Evolutionary conservation across 2,329 filamentous ascomycete species (phyloP), one percentile per base, ranked within the genome.

Genomic region (Ophiobolus disseminans): DNA sequence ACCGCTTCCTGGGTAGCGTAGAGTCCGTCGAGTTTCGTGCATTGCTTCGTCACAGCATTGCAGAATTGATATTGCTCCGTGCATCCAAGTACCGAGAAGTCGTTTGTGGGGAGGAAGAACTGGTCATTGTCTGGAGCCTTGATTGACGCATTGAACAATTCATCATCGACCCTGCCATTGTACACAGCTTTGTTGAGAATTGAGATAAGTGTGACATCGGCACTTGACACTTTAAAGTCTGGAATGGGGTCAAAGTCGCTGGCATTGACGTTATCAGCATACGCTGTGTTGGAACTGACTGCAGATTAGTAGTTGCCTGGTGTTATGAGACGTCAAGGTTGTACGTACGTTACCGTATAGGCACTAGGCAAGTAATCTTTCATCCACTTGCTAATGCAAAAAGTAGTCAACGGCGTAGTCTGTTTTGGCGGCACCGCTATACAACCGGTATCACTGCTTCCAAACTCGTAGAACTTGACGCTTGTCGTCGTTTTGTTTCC

Each of bases 21-120:
- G 1, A 63, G 46, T 3, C 59, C 59, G 5, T 49, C 53, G 20
- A 62, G 38, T 5, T 40, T 21, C 5, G 59, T 61, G 31, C 59
- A 63, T 21, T 45, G 26, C 3, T 37, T 14, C 8, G 40, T 54
- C 4, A 21, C 35, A 3, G 37, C 14, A 34, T 60, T 57, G 44
- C 61, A 65, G 23, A 62, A 53, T 23, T 63, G 53, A 34, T 65
- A 65, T 40, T 62, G 57, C 34, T 63, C 61, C 10, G 52, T 57
- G 39, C 59, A 62, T 2, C 53, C 61, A 3, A 62, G 53, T 20
- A 62, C 31, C 4, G 41, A 32, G 16, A 62, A 49, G 20, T 61
- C 58, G 21, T 53, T 45, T 7, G 51, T 53, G 8, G 50, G 30
- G 4, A 49, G 37, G 9, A 19, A 48, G 38, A 52, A 60, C 23